These are phyloP conservation scores for Hygrocybe coccinea DNA, from an alignment of 768 basidiomycete species.

Conservation along the genomic window DNA sequence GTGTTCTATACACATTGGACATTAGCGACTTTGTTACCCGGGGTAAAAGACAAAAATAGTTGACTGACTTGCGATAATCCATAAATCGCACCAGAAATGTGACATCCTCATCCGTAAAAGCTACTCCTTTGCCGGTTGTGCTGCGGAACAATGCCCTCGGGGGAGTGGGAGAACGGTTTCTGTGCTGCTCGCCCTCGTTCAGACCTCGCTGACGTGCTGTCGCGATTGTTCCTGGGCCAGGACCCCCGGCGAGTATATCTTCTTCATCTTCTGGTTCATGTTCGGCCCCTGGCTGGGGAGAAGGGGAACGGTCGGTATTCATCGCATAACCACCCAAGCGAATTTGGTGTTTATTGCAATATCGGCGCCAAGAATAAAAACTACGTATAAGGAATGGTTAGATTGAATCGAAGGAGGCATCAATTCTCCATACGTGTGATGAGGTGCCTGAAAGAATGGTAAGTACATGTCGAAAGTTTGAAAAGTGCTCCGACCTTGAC, in stretches of 20 bases:
- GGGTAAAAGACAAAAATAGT: too few relatives aligned
- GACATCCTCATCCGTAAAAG: conserved; percentile 81
- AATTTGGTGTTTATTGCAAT: conserved; percentile 91
- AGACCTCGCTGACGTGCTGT: conserved; percentile 35
- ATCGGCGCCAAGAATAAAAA: conserved; percentile 87
- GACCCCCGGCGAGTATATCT: conserved; percentile 26
- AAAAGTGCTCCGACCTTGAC: conserved; percentile 51
- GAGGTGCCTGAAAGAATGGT: conserved; percentile 56
- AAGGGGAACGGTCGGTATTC: conserved; percentile 52
- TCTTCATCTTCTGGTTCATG: conserved; percentile 42
- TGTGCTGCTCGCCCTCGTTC: conserved; percentile 22
- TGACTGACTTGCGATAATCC: conserved; percentile 66
- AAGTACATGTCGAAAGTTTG: conserved; percentile 6
- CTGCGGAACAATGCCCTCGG: conserved; percentile 75
- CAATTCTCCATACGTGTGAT: conserved; percentile 64
- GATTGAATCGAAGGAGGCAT: neutral
- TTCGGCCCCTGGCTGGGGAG: conserved; percentile 42
- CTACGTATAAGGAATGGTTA: conserved; percentile 31
- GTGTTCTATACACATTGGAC: conserved; percentile 35
- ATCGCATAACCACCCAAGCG: conserved; percentile 81
- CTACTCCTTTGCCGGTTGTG: conserved; percentile 86
- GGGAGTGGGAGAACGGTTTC: conserved; percentile 73
- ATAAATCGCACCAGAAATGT: conserved; percentile 71
- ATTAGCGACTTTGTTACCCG: conserved; percentile 4
- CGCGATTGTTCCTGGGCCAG: conserved; percentile 43